These are phyloP conservation scores for Tetrahymena elliotti DNA, from an alignment of 73 alveolate species.

Conservation along the genomic window DNA sequence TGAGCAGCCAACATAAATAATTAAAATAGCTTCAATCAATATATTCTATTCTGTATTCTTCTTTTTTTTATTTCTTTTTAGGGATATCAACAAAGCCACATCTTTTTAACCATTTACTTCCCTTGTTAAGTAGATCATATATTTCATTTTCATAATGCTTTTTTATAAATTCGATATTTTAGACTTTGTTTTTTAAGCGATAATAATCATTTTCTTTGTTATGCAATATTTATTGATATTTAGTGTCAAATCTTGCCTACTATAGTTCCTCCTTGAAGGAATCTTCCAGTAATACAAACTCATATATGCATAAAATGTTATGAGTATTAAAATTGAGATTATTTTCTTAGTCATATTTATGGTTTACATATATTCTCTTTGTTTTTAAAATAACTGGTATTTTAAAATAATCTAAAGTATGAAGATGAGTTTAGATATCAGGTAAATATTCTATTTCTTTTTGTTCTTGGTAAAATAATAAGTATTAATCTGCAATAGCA, in stretches of 20 bases:
- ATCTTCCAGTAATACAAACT: background rate
- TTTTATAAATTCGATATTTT: background rate
- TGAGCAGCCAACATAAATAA: too few species aligned
- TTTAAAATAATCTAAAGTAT: background rate
- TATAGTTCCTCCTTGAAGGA: background rate
- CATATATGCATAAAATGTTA: background rate
- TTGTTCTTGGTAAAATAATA: background rate
- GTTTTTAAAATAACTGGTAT: background rate
- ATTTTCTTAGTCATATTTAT: background rate
- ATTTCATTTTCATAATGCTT: background rate
- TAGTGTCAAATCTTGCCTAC: background rate
- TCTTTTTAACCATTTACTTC: background rate
- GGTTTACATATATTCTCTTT: background rate
- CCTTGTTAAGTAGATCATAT: background rate
- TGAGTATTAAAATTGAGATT: background rate
- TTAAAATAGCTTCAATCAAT: background rate
- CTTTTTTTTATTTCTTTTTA: background rate
- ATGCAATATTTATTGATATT: background rate
- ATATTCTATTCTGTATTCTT: background rate
- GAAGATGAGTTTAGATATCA: background rate
- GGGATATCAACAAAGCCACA: background rate
- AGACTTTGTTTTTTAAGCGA: background rate
- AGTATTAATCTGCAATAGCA: background rate
- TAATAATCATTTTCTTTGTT: background rate
- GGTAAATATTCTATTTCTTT: background rate